Evolutionary conservation across 1,139 yeast species (phyloP).

Genomic region (Yamadazyma buinensis): DNA sequence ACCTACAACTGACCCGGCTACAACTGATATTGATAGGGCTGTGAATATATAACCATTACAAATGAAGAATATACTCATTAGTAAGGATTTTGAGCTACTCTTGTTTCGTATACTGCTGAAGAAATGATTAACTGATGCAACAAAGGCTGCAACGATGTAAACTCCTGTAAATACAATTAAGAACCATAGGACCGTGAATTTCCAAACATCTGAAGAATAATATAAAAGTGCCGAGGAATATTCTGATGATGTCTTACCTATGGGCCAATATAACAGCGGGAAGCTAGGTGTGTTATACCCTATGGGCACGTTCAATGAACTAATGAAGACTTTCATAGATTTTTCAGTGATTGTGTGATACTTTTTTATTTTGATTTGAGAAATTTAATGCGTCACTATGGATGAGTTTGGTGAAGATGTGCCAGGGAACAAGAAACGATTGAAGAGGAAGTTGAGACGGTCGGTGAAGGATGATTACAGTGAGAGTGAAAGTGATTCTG

Average conservation of each 20-base stretch:
- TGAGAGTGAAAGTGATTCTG: conserved; percentile 11
- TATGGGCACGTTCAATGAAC: conserved; percentile 56
- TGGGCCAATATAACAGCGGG: conserved; percentile 80
- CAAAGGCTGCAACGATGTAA: conserved; percentile 60
- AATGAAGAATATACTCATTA: conserved; percentile 27
- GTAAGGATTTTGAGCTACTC: conserved; percentile 5
- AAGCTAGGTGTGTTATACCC: conserved; percentile 78
- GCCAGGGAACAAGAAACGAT: conserved; percentile 22
- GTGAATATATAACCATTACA: conserved; percentile 42
- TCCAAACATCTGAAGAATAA: conserved; percentile 74
- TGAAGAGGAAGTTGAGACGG: conserved; percentile 18
- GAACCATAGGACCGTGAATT: conserved; percentile 79
- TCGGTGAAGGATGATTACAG: conserved; percentile 24
- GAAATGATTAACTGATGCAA: conserved; percentile 49
- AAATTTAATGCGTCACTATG: no score
- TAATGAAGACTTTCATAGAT: conserved; percentile 28
- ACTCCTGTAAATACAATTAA: conserved; percentile 61
- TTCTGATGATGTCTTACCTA: conserved; percentile 34
- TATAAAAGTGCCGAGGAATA: conserved; percentile 62
- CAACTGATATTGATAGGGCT: conserved; percentile 63
- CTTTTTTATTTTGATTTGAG: no score
- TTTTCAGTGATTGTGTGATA: no score
- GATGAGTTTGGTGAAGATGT: conserved; percentile 20
- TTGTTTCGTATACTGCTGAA: conserved; percentile 20
- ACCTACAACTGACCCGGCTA: conserved; percentile 75